These are phyloP conservation scores for Colletotrichum costaricense DNA, from an alignment of 2,329 filamentous ascomycete species.

Conservation along the genomic window DNA sequence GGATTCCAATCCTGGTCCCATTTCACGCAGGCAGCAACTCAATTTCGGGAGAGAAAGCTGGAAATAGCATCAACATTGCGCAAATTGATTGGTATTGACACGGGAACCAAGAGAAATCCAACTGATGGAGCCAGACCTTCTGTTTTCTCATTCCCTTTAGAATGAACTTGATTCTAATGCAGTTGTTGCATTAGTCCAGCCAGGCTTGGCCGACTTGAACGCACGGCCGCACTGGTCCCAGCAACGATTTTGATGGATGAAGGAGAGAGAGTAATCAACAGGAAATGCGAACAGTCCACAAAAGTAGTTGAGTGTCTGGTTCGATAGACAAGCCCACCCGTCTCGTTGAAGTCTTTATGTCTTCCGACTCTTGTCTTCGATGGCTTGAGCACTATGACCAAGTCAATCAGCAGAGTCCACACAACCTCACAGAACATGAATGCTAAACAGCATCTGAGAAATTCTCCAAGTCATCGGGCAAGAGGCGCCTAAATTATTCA, in stretches of 20 bases:
- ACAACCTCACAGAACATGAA: background rate
- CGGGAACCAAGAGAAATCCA: background rate
- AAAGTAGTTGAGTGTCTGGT: background rate
- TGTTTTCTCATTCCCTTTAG: background rate
- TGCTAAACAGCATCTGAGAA: background rate
- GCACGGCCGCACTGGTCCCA: background rate
- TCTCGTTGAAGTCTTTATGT: no score
- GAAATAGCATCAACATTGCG: background rate
- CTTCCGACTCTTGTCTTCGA: background rate
- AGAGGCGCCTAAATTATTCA: background rate
- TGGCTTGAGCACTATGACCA: background rate
- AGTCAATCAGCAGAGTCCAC: background rate
- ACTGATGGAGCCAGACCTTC: background rate
- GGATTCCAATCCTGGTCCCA: background rate
- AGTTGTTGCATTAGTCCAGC: background rate
- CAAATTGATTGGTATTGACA: background rate
- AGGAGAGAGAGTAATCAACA: background rate
- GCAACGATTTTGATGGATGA: background rate
- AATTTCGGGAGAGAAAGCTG: background rate
- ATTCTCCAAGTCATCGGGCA: background rate
- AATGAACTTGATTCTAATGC: background rate
- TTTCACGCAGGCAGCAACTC: background rate
- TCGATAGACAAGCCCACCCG: background rate
- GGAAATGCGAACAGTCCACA: background rate
- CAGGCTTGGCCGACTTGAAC: background rate